Base-by-base conservation (phyloP, 2,329 filamentous ascomycete genomes). In the Tolypocladium guangdongense region DNA sequence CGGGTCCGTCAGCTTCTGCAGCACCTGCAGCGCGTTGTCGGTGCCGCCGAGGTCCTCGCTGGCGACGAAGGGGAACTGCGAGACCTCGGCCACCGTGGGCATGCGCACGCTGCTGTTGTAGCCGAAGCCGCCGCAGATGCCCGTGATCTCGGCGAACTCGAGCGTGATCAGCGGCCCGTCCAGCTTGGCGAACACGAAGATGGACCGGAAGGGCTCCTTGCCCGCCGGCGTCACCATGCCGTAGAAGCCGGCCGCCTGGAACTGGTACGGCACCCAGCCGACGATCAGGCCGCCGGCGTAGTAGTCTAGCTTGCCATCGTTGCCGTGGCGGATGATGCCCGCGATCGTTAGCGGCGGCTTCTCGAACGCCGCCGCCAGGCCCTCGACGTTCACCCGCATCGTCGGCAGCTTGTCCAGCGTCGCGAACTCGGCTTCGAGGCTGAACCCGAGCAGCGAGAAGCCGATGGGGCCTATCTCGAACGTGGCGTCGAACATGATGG, bases 161-260 rank as follows among this genome's bases (percentile, higher is more conserved):
- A 75, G 57, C 0, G 61, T 61, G 12, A 73, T 50, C 3, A 75
- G 60, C 0, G 71, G 72, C 0, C 73, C 72, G 10, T 68, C 56
- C 0, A 76, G 62, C 30, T 61, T 64, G 10, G 62, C 67, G 54
- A 66, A 74, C 0, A 74, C 59, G 52, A 74, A 74, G 1, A 68
- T 60, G 7, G 61, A 63, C 12, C 56, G 64, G 57, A 64, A 69
- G 3, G 39, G 7, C 7, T 10, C n/a, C 7, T 20, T 45, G 22
- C 55, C 58, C 2, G 58, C 39, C 8, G 55, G 56, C 4, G 55
- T 59, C 8, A 53, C 51, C 0, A 54, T 46, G 7, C 68, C 68
- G 57, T 75, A 75, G 54, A 66, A 68, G 7, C 73, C 73, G 0
- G 67, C 68, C 0, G 71, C 74, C 36, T 66, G 39, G 57, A 76